Percentiles rank a stretch among this genome's conserved stretches.
Evolutionary conservation across 2,329 filamentous ascomycete species (phyloP).

Genomic region (Ophiosphaerella narmari): DNA sequence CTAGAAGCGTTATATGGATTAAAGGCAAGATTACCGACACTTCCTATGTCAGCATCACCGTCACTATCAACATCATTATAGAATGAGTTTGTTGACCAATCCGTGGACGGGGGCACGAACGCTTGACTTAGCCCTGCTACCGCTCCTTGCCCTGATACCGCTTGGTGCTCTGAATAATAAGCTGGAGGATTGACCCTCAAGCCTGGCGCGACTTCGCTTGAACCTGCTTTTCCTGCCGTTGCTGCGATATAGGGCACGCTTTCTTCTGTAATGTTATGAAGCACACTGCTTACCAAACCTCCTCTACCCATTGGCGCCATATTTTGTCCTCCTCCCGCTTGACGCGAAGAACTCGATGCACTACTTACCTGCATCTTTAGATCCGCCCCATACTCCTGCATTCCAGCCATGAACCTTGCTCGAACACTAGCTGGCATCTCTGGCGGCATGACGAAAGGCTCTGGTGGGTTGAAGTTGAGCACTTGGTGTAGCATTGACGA

Average conservation of each 20-base stretch:
- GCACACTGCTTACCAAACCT: neutral
- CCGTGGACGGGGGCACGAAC: too few species aligned
- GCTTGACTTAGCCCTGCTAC: too few species aligned
- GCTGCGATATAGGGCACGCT: neutral
- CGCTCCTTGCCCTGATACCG: neutral
- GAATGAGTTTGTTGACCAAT: too few species aligned
- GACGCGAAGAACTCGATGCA: neutral
- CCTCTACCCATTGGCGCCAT: neutral
- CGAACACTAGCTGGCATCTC: conserved; percentile 6
- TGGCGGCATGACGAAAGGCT: conserved; percentile 18
- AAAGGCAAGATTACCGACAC: neutral
- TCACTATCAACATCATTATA: neutral
- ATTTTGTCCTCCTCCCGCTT: neutral
- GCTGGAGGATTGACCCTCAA: neutral
- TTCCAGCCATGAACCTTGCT: conserved; percentile 5
- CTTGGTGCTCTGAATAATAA: neutral
- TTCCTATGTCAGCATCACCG: neutral
- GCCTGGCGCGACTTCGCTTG: neutral
- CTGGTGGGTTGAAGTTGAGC: conserved; percentile 11
- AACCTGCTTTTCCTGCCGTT: neutral
- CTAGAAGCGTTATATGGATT: neutral
- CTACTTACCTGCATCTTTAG: neutral
- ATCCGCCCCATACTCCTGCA: conserved; percentile 12
- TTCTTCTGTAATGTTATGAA: conserved; percentile 2
- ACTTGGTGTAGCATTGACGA: conserved; percentile 15